A percentile compares a stretch with the other conserved stretches of the same genome.
phyloP scores from a whole-genome alignment of 2,329 filamentous ascomycete species.

The Pseudofabraea citricarpa region DNA sequence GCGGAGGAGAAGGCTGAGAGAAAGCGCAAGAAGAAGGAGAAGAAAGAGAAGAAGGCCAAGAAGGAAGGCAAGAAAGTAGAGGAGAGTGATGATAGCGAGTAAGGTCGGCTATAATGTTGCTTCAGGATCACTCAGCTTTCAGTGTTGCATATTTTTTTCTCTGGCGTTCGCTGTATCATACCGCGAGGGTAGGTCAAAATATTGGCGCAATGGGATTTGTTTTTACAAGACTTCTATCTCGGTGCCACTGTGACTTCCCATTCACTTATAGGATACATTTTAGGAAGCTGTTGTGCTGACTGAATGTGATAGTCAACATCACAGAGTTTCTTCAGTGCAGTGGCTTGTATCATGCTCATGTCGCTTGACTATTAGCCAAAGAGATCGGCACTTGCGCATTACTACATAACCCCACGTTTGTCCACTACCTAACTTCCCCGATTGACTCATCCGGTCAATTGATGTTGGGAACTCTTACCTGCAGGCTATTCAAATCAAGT shows the following conservation, averaged over 20 bases:
- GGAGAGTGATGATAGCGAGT: constrained; percentile 42
- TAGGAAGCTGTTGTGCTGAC: too few species aligned
- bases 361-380: too few species aligned
- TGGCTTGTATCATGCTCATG: too few species aligned
- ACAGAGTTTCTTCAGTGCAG: too few species aligned
- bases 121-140: constrained; percentile 1
- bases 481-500: too few species aligned
- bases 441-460: background rate
- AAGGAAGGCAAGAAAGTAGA: constrained; percentile 34
- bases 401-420: background rate
- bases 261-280: too few species aligned
- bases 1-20: constrained; percentile 56
- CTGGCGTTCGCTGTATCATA: constrained; percentile 7
- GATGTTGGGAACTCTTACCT: background rate
- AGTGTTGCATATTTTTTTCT: constrained; percentile 4
- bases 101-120: constrained; percentile 10
- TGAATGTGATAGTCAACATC: too few species aligned
- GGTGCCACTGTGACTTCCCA: too few species aligned
- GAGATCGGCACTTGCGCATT: too few species aligned
- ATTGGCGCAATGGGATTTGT: constrained; percentile 3
- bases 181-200: constrained; percentile 4
- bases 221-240: too few species aligned
- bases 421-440: background rate
- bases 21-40: constrained; percentile 47
- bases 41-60: constrained; percentile 45